A percentile compares a stretch with the other conserved stretches of the same genome.
Evolutionary conservation across 331 rosid genomes (phyloP).

Genomic region (Pyrus hybrid): DNA sequence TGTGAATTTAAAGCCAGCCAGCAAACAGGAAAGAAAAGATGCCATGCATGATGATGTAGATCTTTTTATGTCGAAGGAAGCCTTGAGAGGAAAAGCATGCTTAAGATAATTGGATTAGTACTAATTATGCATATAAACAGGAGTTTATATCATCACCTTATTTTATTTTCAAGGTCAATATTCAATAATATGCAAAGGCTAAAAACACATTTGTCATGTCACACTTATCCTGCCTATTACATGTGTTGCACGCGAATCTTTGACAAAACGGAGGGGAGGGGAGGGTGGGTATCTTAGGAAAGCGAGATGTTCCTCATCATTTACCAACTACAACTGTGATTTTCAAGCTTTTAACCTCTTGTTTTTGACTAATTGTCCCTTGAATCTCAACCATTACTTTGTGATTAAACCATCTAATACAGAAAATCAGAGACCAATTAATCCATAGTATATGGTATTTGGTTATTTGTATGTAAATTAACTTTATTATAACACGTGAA

Average conservation of each 20-base stretch:
- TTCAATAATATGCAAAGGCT: constrained; percentile 24
- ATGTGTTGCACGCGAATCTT: constrained; percentile 50
- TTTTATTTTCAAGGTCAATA: constrained; percentile 26
- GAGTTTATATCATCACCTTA: not conserved
- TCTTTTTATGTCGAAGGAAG: constrained; percentile 9
- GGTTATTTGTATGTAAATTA: not conserved
- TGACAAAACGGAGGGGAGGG: constrained; percentile 27
- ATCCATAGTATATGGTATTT: not conserved
- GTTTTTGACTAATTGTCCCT: constrained; percentile 25
- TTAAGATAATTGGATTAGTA: constrained; percentile 36
- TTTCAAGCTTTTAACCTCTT: constrained; percentile 14
- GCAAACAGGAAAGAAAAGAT: constrained; percentile 2
- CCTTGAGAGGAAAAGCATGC: constrained; percentile 17
- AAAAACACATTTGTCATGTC: constrained; percentile 34
- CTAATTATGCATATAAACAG: constrained; percentile 16
- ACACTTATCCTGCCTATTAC: constrained; percentile 38
- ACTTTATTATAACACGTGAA: no score
- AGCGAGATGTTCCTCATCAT: constrained; percentile 18
- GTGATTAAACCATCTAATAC: constrained; percentile 2
- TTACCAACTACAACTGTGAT: constrained; percentile 21
- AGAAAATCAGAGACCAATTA: not conserved
- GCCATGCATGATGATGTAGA: constrained; percentile 6
- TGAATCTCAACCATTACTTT: constrained; percentile 5
- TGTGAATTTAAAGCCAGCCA: constrained; percentile 22
- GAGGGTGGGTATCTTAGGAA: constrained; percentile 25